These are phyloP conservation scores for Diaporthe vaccinii DNA, from an alignment of 2,329 filamentous ascomycete species.

Conservation along the genomic window DNA sequence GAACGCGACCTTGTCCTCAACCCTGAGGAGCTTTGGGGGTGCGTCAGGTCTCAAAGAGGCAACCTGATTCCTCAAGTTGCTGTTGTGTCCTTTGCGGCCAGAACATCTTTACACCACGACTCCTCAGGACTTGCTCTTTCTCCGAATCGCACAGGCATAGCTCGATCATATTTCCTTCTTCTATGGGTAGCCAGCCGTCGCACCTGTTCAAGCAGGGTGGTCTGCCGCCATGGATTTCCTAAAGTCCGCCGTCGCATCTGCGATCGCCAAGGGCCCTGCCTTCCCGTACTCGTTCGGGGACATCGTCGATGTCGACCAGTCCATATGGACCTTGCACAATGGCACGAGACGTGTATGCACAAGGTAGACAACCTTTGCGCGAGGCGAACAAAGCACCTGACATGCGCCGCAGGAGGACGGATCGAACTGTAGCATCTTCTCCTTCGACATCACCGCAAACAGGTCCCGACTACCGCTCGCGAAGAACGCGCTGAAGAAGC, in stretches of 20 bases:
- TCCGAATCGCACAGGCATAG: background rate
- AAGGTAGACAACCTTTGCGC: background rate
- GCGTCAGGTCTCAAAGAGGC: background rate
- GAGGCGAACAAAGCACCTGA: constrained; percentile 20
- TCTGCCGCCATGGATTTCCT: constrained; percentile 86
- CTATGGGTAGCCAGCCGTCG: constrained; percentile 32
- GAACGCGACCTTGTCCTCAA: constrained; percentile 25
- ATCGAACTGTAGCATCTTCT: constrained; percentile 95
- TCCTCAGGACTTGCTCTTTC: background rate
- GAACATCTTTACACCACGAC: background rate
- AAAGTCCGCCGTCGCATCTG: constrained; percentile 96
- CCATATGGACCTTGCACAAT: constrained; percentile 97
- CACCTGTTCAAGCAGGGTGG: constrained; percentile 26
- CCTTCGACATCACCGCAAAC: constrained; percentile 89
- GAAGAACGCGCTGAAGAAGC: constrained; percentile 93
- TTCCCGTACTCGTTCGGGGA: constrained; percentile 96
- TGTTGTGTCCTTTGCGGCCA: constrained; percentile 11
- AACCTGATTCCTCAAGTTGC: background rate
- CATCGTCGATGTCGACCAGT: constrained; percentile 90
- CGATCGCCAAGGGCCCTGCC: constrained; percentile 93
- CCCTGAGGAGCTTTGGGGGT: constrained; percentile 1
- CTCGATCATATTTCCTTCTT: constrained; percentile 28
- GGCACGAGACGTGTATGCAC: constrained; percentile 84
- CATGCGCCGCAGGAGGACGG: constrained; percentile 81
- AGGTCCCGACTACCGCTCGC: constrained; percentile 87